Conservation (phyloP, 192 early-diverging fungal species). For the Entomortierella chlamydospora region DNA sequence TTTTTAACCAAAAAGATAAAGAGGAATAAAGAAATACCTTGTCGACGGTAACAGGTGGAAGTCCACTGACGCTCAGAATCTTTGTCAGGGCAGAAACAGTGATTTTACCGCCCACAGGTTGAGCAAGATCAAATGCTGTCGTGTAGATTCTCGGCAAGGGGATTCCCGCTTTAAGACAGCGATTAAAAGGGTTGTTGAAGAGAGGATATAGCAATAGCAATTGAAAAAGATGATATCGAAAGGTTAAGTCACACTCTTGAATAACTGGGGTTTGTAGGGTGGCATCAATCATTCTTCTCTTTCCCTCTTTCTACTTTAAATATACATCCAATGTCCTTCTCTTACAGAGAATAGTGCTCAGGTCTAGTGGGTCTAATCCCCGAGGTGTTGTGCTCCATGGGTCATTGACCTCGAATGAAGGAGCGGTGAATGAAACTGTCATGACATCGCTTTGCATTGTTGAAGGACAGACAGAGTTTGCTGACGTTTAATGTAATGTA, state of each 20-base stretch:
- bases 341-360: conserved; percentile 49
- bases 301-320: too few species aligned
- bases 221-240: too few species aligned
- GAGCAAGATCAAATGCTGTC: conserved; percentile 58
- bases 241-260: too few species aligned
- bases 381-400: conserved; percentile 38
- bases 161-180: conserved; percentile 48
- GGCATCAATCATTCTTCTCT: too few species aligned
- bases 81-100: conserved; percentile 58
- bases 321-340: background rate
- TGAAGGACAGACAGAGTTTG: background rate
- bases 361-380: conserved; percentile 37
- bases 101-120: conserved; percentile 57
- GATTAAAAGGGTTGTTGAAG: background rate
- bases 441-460: conserved; percentile 27
- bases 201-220: background rate
- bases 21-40: conserved; percentile 51
- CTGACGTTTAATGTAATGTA: background rate
- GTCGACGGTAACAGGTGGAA: conserved; percentile 57
- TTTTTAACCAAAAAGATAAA: background rate
- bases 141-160: conserved; percentile 59
- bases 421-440: conserved; percentile 45
- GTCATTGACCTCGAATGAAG: conserved; percentile 49
- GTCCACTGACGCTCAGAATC: conserved; percentile 53
- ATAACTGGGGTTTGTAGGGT: too few species aligned